Percentiles rank a stretch among this genome's conserved stretches.
These are phyloP conservation scores for Ophiocordyceps australis DNA, from an alignment of 2,329 filamentous ascomycete genomes.

Conservation along the genomic window DNA sequence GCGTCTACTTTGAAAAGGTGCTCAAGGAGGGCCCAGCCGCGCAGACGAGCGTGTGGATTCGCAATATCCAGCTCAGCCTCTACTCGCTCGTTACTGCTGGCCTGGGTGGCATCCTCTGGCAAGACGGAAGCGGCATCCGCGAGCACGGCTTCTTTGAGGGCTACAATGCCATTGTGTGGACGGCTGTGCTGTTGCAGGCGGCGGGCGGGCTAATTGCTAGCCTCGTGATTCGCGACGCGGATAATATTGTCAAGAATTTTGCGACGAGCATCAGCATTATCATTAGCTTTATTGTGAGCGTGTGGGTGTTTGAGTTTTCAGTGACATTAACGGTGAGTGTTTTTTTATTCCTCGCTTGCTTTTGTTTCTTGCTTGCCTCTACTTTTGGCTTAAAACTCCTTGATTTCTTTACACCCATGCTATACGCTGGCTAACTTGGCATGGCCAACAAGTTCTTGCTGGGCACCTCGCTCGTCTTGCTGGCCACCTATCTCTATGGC, in stretches of 20 bases:
- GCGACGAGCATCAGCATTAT: constrained; percentile 86
- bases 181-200: constrained; percentile 66
- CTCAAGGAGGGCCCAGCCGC: constrained; percentile 70
- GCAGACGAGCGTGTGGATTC: constrained; percentile 71
- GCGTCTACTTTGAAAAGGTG: constrained; percentile 81
- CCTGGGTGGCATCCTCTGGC: constrained; percentile 69
- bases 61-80: constrained; percentile 86
- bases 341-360: too few relatives aligned
- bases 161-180: constrained; percentile 86
- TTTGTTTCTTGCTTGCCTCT: too few relatives aligned
- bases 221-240: constrained; percentile 20
- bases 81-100: constrained; percentile 86
- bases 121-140: constrained; percentile 70
- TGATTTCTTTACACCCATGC: too few relatives aligned
- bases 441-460: constrained; percentile 84
- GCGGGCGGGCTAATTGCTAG: constrained; percentile 62
- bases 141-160: constrained; percentile 84
- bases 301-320: constrained; percentile 69
- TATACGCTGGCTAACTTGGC: too few relatives aligned
- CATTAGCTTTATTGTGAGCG: constrained; percentile 68
- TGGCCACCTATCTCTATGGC: constrained; percentile 74
- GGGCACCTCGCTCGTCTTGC: constrained; percentile 62
- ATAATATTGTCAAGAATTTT: constrained; percentile 83
- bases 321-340: constrained; percentile 52
- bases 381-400: too few relatives aligned